A percentile compares a stretch with the other conserved stretches of the same genome.
Evolutionary conservation across 495 filamentous ascomycete genomes (phyloP).

Genomic region (Talaromyces wortmannii): DNA sequence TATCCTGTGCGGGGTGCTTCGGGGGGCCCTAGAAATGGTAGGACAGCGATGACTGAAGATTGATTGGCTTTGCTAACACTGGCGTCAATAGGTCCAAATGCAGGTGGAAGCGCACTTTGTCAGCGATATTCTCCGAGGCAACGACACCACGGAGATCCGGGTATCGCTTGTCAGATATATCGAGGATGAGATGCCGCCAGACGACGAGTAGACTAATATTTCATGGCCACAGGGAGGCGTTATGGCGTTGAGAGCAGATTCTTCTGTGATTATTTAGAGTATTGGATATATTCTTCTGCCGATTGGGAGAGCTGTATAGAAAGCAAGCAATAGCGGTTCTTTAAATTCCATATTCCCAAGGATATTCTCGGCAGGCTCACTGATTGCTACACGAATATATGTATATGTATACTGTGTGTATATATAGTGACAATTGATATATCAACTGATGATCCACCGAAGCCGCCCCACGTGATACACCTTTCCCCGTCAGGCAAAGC

Average conservation of each 20-base stretch:
- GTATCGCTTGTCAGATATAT: conserved; percentile 90
- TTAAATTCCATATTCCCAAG: too few species aligned
- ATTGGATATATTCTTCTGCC: conserved; percentile 6
- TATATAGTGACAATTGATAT: too few species aligned
- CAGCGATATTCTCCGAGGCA: conserved; percentile 86
- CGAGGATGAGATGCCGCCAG: conserved; percentile 94
- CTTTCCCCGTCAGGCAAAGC: conserved; percentile 8
- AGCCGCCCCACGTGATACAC: conserved; percentile 19
- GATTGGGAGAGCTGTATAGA: too few species aligned
- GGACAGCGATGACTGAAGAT: conserved; percentile 3
- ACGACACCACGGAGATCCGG: conserved; percentile 96
- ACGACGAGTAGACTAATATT: conserved; percentile 66
- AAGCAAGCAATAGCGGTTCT: too few species aligned
- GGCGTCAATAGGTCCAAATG: conserved; percentile 72
- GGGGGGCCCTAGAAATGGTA: conserved; percentile 94
- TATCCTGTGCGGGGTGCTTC: conserved; percentile 86
- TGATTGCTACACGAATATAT: too few species aligned
- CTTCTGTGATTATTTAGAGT: neutral
- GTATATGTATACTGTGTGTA: too few species aligned
- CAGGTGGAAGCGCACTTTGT: conserved; percentile 97
- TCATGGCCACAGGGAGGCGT: neutral
- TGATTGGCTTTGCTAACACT: neutral
- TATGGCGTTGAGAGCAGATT: neutral
- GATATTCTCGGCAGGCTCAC: too few species aligned
- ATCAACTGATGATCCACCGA: conserved; percentile 5